Base-by-base conservation (phyloP, 2,329 filamentous ascomycete species). In the Purpureocillium takamizusanense region DNA sequence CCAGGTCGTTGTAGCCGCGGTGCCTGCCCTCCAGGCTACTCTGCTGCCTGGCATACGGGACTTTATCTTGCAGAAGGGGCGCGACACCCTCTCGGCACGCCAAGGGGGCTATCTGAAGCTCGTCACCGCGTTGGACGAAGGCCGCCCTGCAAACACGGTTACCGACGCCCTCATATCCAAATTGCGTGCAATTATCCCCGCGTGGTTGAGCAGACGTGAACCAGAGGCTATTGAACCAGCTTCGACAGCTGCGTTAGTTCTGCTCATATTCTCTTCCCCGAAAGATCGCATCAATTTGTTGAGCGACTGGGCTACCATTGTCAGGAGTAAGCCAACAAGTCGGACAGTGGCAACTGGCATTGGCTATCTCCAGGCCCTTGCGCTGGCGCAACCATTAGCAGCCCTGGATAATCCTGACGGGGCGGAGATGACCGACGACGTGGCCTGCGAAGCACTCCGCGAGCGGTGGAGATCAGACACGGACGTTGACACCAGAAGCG, bases 301-400 rank as follows among this genome's bases (percentile, higher is more conserved):
- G 27, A 46, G 51, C 3, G 52, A 56, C 6, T 79, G 74, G 76
- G 65, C 69, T 3, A 52, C 61, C 10, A 54, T 56, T 11, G 61
- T 76, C 8, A 49, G 50, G 29, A 45, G 42, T 15, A 59, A 53
- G n/a, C 55, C 55, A 3, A 51, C 46, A 16, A 57, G 50, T 52
- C 59, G 41, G 48, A 56, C 32, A 45, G 51, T 36, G 50, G 58
- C 56, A 12, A 63, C 66, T 21, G 70, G 65, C 1, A 60, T 63
- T 16, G 74, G 71, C 2, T 71, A 72, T 51, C 72, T 78, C 42
- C 67, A 69, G 37, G 72, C 72, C 3, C 54, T 80, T 25, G 62
- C 69, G 18, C 63, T 69, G 46, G 65, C 72, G 1, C 69, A 73
- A 41, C 63, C 67, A 2, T 44, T 76, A 49, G 32, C 49, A 35